Evolutionary conservation across 495 filamentous ascomycete genomes (phyloP).

Genomic region (Parmelia sp.): DNA sequence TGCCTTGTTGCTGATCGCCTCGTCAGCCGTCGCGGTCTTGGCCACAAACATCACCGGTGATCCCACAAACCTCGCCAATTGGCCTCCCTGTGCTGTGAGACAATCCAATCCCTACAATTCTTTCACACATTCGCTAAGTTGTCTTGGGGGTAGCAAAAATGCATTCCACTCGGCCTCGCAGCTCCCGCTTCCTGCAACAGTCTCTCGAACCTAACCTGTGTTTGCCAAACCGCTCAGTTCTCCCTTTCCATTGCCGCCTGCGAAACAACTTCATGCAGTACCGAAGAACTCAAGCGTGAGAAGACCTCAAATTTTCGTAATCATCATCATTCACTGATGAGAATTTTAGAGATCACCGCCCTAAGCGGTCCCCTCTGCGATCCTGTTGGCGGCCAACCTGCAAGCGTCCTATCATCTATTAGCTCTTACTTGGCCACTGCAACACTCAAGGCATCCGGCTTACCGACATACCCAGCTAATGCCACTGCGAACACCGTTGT

Average conservation of each 20-base stretch:
- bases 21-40: no score
- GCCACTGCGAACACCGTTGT: background rate
- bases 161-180: background rate
- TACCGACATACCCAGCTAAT: background rate
- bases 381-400: slow-evolving; percentile 12
- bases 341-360: background rate
- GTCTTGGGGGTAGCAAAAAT: background rate
- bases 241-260: slow-evolving; percentile 9
- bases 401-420: background rate
- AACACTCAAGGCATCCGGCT: background rate
- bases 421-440: background rate
- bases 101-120: background rate
- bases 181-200: slow-evolving; percentile 12
- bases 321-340: background rate
- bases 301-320: background rate
- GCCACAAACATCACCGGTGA: slow-evolving; percentile 13
- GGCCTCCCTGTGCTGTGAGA: slow-evolving; percentile 16
- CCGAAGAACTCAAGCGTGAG: slow-evolving; percentile 10
- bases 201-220: slow-evolving; percentile 14
- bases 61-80: slow-evolving; percentile 17
- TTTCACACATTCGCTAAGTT: background rate
- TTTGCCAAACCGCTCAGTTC: slow-evolving; percentile 10
- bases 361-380: slow-evolving; percentile 10
- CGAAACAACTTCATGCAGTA: slow-evolving; percentile 15
- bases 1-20: no score